Conservation (phyloP, 2,329 filamentous ascomycete genomes). For the Colletotrichum viniferum region DNA sequence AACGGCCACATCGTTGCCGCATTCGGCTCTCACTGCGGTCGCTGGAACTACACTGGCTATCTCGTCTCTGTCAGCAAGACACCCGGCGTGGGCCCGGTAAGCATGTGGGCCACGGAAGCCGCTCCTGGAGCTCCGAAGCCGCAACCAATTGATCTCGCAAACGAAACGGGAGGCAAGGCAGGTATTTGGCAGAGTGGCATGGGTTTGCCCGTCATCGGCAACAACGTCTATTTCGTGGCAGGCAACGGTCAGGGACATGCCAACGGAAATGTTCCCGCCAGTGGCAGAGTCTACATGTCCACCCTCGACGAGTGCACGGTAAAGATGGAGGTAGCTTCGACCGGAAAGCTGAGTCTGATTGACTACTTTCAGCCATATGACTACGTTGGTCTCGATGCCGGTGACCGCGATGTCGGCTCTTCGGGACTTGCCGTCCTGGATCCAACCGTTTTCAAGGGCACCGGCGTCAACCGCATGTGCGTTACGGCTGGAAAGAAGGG, state of each 20-base stretch:
- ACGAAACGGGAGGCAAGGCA: conserved; percentile 33
- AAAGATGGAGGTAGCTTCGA: conserved; percentile 30
- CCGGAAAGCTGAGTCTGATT: conserved; percentile 21
- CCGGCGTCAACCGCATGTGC: conserved; percentile 37
- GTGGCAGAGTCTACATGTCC: conserved; percentile 33
- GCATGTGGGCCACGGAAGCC: conserved; percentile 26
- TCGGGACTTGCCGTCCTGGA: conserved; percentile 38
- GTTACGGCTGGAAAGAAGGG: conserved; percentile 44
- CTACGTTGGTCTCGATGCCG: conserved; percentile 39
- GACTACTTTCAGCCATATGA: conserved; percentile 49
- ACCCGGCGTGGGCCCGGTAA: conserved; percentile 33
- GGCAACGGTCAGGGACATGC: conserved; percentile 35
- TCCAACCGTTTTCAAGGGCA: conserved; percentile 34
- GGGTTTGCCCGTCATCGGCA: conserved; percentile 33
- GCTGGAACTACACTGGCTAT: conserved; percentile 47
- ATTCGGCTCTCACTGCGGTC: conserved; percentile 53
- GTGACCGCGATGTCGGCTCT: conserved; percentile 43
- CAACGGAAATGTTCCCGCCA: conserved; percentile 37
- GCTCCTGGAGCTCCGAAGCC: conserved; percentile 39
- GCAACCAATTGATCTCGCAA: conserved; percentile 17
- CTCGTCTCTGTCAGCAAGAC: conserved; percentile 33
- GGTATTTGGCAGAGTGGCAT: conserved; percentile 41
- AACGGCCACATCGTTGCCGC: conserved; percentile 46
- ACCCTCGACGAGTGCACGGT: conserved; percentile 37
- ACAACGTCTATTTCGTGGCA: conserved; percentile 29